These are phyloP conservation scores for Hyphochytrium catenoides DNA, from an alignment of 352 stramenopile genomes.

Conservation along the genomic window DNA sequence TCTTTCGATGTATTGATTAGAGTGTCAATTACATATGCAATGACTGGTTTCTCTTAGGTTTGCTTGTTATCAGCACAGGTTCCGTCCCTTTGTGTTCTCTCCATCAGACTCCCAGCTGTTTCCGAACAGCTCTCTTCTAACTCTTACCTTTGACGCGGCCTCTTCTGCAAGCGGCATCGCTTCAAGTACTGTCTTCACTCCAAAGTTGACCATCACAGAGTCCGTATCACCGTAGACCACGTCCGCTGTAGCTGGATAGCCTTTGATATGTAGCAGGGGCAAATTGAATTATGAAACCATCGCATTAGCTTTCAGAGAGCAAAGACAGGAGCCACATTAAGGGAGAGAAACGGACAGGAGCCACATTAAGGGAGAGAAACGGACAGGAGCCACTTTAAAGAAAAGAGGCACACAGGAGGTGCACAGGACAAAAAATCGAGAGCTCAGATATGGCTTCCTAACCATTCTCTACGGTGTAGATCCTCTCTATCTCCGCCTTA, in stretches of 20 bases:
- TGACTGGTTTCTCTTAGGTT: too few species aligned
- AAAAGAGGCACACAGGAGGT: background rate
- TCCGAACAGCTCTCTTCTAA: too few species aligned
- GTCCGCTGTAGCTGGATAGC: constrained; percentile 80
- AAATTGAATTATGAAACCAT: too few species aligned
- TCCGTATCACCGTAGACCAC: constrained; percentile 99
- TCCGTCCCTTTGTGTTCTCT: too few species aligned
- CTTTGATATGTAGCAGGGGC: too few species aligned
- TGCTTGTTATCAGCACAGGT: too few species aligned
- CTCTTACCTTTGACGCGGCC: constrained; percentile 79
- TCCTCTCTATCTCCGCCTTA: constrained; percentile 82
- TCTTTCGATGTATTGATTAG: too few species aligned
- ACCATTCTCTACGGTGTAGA: constrained; percentile 76
- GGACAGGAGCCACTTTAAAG: background rate
- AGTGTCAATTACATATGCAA: too few species aligned
- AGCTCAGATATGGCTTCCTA: too few species aligned
- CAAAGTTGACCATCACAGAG: constrained; percentile 99
- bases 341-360: constrained; percentile 1
- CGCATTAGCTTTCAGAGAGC: too few species aligned
- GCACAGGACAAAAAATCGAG: background rate
- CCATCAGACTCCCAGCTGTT: too few species aligned
- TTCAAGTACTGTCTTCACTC: constrained; percentile 76
- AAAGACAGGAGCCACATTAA: too few species aligned
- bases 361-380: background rate
- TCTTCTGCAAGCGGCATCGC: constrained; percentile 93